These are phyloP conservation scores for Fusarium protoensiforme DNA, from an alignment of 2,329 filamentous ascomycete species.

Conservation along the genomic window DNA sequence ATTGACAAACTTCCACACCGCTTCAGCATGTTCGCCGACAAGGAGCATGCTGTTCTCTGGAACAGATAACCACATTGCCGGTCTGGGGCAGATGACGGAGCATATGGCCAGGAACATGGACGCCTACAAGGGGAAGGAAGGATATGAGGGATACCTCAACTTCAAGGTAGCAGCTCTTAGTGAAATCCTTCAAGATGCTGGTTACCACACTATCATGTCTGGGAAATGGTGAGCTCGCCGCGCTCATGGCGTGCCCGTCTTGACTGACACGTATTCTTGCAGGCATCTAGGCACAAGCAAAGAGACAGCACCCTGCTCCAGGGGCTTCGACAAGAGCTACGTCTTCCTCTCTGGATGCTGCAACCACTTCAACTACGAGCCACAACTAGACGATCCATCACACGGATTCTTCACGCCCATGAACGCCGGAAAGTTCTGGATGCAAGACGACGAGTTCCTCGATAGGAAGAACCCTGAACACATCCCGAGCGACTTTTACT, in stretches of 20 bases:
- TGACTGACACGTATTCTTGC: not conserved
- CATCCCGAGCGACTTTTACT: constrained; percentile 63
- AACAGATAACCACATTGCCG: constrained; percentile 65
- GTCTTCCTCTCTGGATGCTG: constrained; percentile 54
- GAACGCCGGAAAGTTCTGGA: constrained; percentile 46
- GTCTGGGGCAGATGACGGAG: constrained; percentile 66
- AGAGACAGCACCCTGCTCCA: constrained; percentile 18
- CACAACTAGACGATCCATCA: constrained; percentile 41
- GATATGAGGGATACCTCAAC: not conserved
- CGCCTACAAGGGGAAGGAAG: not conserved
- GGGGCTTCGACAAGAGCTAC: constrained; percentile 55
- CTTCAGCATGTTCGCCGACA: constrained; percentile 68
- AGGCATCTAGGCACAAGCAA: constrained; percentile 31
- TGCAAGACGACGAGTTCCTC: constrained; percentile 54
- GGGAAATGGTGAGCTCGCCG: constrained; percentile 43
- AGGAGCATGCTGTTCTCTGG: constrained; percentile 70
- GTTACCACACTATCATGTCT: constrained; percentile 11
- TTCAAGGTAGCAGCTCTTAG: not conserved
- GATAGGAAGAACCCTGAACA: constrained; percentile 42
- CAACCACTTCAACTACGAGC: constrained; percentile 67
- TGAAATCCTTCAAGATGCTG: not conserved
- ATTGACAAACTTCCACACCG: constrained; percentile 69
- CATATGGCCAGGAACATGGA: constrained; percentile 11
- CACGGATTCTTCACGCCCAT: constrained; percentile 3
- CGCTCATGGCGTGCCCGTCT: rapidly evolving